These are phyloP conservation scores for Claviceps paspali DNA, from an alignment of 2,329 filamentous ascomycete genomes.

Conservation along the genomic window DNA sequence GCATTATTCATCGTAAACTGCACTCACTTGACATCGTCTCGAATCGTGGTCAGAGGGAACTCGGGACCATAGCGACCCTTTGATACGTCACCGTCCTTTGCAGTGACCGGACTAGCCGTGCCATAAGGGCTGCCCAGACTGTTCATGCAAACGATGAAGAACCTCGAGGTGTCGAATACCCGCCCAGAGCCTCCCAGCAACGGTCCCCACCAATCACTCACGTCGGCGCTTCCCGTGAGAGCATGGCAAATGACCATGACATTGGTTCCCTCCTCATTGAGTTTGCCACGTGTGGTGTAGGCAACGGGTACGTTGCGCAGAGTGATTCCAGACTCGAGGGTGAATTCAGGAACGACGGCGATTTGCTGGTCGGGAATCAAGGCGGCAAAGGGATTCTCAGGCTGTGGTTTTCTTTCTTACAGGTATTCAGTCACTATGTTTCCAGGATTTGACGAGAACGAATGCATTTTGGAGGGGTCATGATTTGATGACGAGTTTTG, in stretches of 20 bases:
- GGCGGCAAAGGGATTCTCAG: conserved; percentile 79
- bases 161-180: conserved; percentile 67
- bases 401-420: conserved; percentile 55
- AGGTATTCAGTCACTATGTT: conserved; percentile 46
- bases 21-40: conserved; percentile 83
- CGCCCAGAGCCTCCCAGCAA: conserved; percentile 62
- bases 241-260: conserved; percentile 71
- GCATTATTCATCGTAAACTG: neutral
- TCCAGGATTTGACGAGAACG: conserved; percentile 5
- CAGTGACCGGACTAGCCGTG: conserved; percentile 76
- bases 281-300: conserved; percentile 48
- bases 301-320: conserved; percentile 62
- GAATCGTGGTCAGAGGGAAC: conserved; percentile 86
- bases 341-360: conserved; percentile 75
- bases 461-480: neutral
- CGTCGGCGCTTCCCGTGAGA: conserved; percentile 71
- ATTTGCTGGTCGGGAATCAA: conserved; percentile 83
- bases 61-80: conserved; percentile 82
- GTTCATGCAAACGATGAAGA: conserved; percentile 79
- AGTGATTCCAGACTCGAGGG: conserved; percentile 78
- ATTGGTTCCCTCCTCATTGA: conserved; percentile 46
- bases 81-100: conserved; percentile 61
- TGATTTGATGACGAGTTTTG: neutral
- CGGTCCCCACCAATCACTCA: conserved; percentile 79
- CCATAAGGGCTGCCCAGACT: conserved; percentile 75